A percentile compares a stretch with the other conserved stretches of the same genome.
These are phyloP conservation scores for Yamadazyma jaroonii DNA, from an alignment of 1,139 yeast genomes.

Conservation along the genomic window DNA sequence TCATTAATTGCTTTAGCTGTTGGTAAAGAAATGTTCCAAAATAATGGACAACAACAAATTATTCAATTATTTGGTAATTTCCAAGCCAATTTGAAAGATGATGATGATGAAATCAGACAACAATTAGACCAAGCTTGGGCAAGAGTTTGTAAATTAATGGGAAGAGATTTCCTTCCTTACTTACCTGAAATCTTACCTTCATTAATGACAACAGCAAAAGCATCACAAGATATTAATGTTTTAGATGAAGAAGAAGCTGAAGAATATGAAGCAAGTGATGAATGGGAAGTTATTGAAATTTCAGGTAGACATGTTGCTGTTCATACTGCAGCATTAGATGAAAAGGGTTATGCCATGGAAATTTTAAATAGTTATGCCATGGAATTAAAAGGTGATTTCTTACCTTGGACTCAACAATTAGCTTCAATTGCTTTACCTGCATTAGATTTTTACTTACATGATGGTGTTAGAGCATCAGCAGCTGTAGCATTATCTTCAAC, in stretches of 20 bases:
- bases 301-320: constrained; percentile 94
- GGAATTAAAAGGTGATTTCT: constrained; percentile 78
- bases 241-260: constrained; percentile 89
- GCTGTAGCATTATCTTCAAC: constrained; percentile 81
- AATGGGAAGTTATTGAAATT: constrained; percentile 91
- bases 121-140: constrained; percentile 97
- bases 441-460: constrained; percentile 85
- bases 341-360: constrained; percentile 90
- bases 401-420: constrained; percentile 78
- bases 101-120: constrained; percentile 83
- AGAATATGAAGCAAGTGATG: constrained; percentile 78
- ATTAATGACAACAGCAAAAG: constrained; percentile 76
- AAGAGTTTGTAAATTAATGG: constrained; percentile 81
- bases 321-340: constrained; percentile 88
- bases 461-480: constrained; percentile 90
- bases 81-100: constrained; percentile 55
- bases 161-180: constrained; percentile 83
- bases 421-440: constrained; percentile 87
- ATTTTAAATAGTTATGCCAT: constrained; percentile 83
- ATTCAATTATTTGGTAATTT: constrained; percentile 62
- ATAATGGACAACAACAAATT: constrained; percentile 65
- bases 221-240: constrained; percentile 83
- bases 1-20: constrained; percentile 96
- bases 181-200: constrained; percentile 90
- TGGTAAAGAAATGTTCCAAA: constrained; percentile 83